Evolutionary conservation across 257 asterid species (phyloP).

Genomic region (Gentiana macrophylla): DNA sequence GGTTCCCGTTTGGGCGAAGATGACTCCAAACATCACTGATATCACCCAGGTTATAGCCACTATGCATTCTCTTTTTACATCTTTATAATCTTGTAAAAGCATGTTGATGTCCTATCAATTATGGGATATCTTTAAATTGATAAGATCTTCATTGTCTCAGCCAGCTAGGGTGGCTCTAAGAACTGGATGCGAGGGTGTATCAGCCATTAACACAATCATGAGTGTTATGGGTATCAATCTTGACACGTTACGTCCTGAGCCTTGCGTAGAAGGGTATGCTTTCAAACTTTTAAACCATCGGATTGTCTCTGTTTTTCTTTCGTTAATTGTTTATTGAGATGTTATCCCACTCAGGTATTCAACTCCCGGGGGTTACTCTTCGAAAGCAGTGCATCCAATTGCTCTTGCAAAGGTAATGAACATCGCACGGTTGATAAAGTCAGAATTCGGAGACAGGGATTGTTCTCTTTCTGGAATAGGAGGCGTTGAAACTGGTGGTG

Average conservation of each 20-base stretch:
- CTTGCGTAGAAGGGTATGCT: slow-evolving; percentile 92
- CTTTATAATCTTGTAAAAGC: background rate
- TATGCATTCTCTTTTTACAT: background rate
- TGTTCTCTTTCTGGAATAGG: slow-evolving; percentile 87
- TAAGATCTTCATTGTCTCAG: slow-evolving; percentile 23
- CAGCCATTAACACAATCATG: slow-evolving; percentile 96
- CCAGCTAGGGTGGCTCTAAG: slow-evolving; percentile 77
- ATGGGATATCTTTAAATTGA: background rate
- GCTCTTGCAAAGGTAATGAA: slow-evolving; percentile 96
- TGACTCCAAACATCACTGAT: slow-evolving; percentile 95
- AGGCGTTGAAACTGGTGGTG: slow-evolving; percentile 87
- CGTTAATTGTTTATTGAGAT: slow-evolving; percentile 3
- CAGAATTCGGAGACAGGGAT: slow-evolving; percentile 51
- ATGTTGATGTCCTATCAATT: background rate
- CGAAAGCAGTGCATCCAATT: slow-evolving; percentile 96
- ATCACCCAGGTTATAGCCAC: slow-evolving; percentile 54
- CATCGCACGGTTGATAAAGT: slow-evolving; percentile 80
- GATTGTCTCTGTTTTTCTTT: background rate
- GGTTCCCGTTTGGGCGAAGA: slow-evolving; percentile 97
- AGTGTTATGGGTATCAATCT: slow-evolving; percentile 97
- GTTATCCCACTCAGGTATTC: slow-evolving; percentile 51
- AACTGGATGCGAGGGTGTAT: slow-evolving; percentile 81
- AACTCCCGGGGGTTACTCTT: slow-evolving; percentile 93
- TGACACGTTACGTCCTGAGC: slow-evolving; percentile 78
- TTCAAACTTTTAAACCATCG: slow-evolving; percentile 1